Evolutionary conservation across 352 stramenopile species (phyloP).

Genomic region (Phytophthora hybrid): DNA sequence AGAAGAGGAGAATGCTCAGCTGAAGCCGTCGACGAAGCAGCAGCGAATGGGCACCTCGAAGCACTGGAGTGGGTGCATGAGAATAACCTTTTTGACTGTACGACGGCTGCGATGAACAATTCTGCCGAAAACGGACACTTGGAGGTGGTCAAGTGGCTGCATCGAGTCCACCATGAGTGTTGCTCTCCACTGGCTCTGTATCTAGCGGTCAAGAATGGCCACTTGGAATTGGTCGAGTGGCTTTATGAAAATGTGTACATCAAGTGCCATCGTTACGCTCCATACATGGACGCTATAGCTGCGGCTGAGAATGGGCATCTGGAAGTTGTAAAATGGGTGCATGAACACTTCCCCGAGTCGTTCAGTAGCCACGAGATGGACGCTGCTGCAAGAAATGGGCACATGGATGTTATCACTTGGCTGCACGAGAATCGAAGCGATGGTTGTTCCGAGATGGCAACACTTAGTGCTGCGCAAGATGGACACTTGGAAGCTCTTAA

Average conservation of each 20-base stretch:
- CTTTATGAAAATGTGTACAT: not conserved
- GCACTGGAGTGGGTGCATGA: no score
- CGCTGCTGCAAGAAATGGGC: not conserved
- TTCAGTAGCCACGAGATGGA: not conserved
- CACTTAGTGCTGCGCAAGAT: not conserved
- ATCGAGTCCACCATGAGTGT: no score
- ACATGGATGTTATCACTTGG: constrained; percentile 1
- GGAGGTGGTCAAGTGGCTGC: no score
- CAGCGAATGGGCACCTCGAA: no score
- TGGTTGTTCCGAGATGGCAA: not conserved
- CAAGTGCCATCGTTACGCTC: not conserved
- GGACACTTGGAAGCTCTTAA: not conserved
- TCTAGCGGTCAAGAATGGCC: no score
- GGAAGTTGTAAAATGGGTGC: not conserved
- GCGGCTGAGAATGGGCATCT: not conserved
- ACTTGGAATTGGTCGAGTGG: no score
- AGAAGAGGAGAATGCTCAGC: no score
- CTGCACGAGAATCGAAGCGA: constrained; percentile 1
- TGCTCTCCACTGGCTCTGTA: no score
- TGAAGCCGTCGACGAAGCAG: no score
- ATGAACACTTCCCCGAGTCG: not conserved
- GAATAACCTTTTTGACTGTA: no score
- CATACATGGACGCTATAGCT: not conserved
- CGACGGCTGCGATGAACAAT: no score
- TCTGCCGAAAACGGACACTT: no score